Base-by-base conservation (phyloP, 2,329 filamentous ascomycete species). In the Botrytis fragariae region DNA sequence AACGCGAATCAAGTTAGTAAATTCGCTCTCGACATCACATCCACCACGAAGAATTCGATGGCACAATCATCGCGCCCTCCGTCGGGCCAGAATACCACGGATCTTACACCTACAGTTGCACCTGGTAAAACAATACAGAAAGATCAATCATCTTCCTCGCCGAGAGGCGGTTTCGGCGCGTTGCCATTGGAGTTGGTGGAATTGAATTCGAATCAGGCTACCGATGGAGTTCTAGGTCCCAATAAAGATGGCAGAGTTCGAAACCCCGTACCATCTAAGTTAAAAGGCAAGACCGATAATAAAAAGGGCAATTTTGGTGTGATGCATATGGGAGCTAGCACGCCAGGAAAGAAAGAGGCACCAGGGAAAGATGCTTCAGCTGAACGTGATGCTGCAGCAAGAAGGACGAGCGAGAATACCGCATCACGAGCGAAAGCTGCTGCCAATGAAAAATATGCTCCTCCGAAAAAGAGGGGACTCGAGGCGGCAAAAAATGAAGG, bases 271-370 rank as follows among this genome's bases (percentile, higher is more conserved):
- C 89, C 89, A 7, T 89, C 86, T 80, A 90, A 90, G 79, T 82
- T 91, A 71, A 89, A 90, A 78, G 87, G 87, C 74, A 87, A 86
- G 76, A 86, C 87, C 32, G 85, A 87, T 75, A 83, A 84, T 39
- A 86, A 85, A 77, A 87, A 87, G 74, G 89, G 89, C 42, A 90
- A 89, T 76, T 91, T 91, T 79, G 84, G 85, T 63, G 87, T 91
- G 59, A 89, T 91, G 85, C 87, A 90, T 73, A 89, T 91, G 83
- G 82, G 78, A 81, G 83, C 75, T 84, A 85, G 57, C 82, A 85
- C 69, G 83, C 74, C 69, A 35, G 77, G 74, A 59, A 80, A 79
- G 75, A 79, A 78, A 84, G 79, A 81, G 29, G 65, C 70, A 45
- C 74, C 74, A 42, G 77, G 77, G 25, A 76, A 75, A 73, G 79